Evolutionary conservation across 164 flowering plant species (phyloP).

Genomic region (Platanus orientalis): DNA sequence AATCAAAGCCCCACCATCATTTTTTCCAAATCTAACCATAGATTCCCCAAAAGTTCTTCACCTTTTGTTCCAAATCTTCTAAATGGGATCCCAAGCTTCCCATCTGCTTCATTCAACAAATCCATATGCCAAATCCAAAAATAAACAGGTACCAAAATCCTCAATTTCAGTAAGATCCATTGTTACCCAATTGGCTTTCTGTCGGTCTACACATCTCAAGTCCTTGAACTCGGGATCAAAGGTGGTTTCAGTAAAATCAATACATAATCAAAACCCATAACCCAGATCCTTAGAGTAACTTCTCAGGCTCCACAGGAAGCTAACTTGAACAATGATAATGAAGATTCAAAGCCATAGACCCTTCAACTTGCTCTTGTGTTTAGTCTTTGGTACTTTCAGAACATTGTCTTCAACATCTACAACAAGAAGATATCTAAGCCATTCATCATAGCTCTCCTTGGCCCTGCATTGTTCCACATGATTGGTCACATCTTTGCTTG

Average conservation of each 20-base stretch:
- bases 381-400: conserved; percentile 83
- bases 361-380: conserved; percentile 66
- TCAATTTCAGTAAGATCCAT: conserved; percentile 3
- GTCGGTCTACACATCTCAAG: conserved; percentile 12
- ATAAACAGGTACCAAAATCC: not conserved
- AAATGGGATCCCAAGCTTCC: not conserved
- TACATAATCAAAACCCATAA: conserved; percentile 14
- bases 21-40: conserved; percentile 11
- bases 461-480: conserved; percentile 85
- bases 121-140: not conserved
- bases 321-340: conserved; percentile 24
- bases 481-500: conserved; percentile 90
- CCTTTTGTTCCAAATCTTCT: not conserved
- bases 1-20: not conserved
- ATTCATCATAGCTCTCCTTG: too few relatives aligned
- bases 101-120: conserved; percentile 6
- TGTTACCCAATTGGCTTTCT: conserved; percentile 9
- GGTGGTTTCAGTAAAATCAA: conserved; percentile 2
- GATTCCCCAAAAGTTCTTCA: not conserved
- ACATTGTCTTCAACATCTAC: conserved; percentile 84
- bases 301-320: conserved; percentile 33
- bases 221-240: not conserved
- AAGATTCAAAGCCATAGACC: conserved; percentile 32
- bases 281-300: conserved; percentile 27
- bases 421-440: conserved; percentile 89